These are phyloP conservation scores for Ophiostoma populinum DNA, from an alignment of 2,329 filamentous ascomycete species.

Conservation along the genomic window DNA sequence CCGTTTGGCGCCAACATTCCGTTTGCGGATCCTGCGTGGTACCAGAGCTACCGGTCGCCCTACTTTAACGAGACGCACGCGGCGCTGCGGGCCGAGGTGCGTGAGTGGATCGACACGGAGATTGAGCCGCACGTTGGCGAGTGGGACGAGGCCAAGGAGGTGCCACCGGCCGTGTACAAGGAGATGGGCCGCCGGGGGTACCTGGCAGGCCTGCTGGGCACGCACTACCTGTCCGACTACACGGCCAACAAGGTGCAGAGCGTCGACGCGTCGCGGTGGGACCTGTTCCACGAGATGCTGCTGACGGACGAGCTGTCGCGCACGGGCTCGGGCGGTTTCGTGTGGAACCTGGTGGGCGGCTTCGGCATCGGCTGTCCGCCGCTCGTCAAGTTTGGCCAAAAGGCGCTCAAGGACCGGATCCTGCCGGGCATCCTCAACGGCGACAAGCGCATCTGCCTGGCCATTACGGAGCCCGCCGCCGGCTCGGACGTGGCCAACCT, in stretches of 20 bases:
- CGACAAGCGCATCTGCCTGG: slow-evolving; percentile 93
- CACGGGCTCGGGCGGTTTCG: slow-evolving; percentile 74
- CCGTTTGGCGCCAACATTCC: slow-evolving; percentile 75
- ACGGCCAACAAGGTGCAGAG: slow-evolving; percentile 54
- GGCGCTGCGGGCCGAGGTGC: slow-evolving; percentile 75
- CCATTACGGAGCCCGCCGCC: slow-evolving; percentile 92
- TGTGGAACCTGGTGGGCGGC: slow-evolving; percentile 95
- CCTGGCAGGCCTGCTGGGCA: slow-evolving; percentile 76
- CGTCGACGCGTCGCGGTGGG: slow-evolving; percentile 80
- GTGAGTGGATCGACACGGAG: slow-evolving; percentile 77
- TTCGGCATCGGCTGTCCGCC: slow-evolving; percentile 91
- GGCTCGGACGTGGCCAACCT: slow-evolving; percentile 91
- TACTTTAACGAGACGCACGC: slow-evolving; percentile 94
- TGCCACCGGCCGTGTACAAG: slow-evolving; percentile 82
- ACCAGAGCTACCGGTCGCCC: slow-evolving; percentile 86
- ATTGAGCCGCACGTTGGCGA: slow-evolving; percentile 86
- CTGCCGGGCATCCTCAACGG: slow-evolving; percentile 74
- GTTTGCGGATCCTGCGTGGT: slow-evolving; percentile 87
- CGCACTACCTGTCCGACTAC: slow-evolving; percentile 64
- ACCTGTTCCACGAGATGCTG: slow-evolving; percentile 95
- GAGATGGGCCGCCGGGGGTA: slow-evolving; percentile 89
- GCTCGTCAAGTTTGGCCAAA: slow-evolving; percentile 78
- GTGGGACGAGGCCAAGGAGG: slow-evolving; percentile 90
- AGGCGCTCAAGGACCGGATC: slow-evolving; percentile 70
- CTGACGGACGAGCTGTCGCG: slow-evolving; percentile 89